A percentile compares a stretch with the other conserved stretches of the same genome.
phyloP scores from a whole-genome alignment of 2,329 filamentous ascomycete genomes.

The Nemania sp. region DNA sequence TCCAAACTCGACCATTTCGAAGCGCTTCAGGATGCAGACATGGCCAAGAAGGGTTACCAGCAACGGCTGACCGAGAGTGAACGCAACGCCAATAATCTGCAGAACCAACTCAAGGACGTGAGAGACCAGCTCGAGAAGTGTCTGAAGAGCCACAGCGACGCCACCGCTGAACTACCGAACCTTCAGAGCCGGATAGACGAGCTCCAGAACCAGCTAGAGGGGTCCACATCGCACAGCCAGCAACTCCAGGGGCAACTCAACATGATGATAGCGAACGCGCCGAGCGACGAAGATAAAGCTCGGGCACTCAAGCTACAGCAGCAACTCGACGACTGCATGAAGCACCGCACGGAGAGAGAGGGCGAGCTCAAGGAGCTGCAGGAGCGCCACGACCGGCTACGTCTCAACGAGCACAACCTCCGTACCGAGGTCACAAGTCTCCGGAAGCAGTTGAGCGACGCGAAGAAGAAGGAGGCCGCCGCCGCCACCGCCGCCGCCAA shows the following conservation, averaged over 20 bases:
- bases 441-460: not conserved
- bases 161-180: not conserved
- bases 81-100: constrained; percentile 1
- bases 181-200: constrained; percentile 21
- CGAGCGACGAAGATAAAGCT: not conserved
- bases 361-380: not conserved
- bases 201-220: constrained; percentile 1
- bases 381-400: constrained; percentile 2
- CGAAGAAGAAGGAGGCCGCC: not conserved
- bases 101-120: constrained; percentile 17
- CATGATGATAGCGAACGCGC: not conserved
- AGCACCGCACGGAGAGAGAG: not conserved
- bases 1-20: constrained; percentile 16
- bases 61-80: constrained; percentile 4
- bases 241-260: constrained; percentile 21
- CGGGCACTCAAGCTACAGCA: not conserved
- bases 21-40: constrained; percentile 13
- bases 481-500: no score
- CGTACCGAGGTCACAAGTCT: constrained; percentile 7
- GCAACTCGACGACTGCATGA: not conserved
- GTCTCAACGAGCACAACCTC: constrained; percentile 28
- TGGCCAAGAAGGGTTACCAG: not conserved
- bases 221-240: constrained; percentile 18
- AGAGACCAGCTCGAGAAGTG: constrained; percentile 17
- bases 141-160: not conserved